A percentile compares a stretch with the other conserved stretches of the same genome.
These are phyloP conservation scores for Scheffersomyces amazonensis DNA, from an alignment of 805 yeast genomes.

Conservation along the genomic window DNA sequence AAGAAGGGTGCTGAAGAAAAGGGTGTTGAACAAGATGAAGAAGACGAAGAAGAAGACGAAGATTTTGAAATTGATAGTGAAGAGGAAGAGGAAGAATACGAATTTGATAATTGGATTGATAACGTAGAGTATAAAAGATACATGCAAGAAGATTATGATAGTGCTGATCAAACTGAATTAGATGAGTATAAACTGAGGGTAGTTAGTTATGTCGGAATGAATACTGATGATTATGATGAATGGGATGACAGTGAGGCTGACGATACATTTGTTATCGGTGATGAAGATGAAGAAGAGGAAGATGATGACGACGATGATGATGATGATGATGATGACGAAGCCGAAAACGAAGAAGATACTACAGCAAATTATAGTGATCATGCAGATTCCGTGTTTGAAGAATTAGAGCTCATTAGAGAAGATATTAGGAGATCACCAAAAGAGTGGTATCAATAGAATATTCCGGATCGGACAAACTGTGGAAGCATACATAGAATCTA, in stretches of 20 bases:
- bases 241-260: constrained; percentile 8
- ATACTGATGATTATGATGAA: constrained; percentile 6
- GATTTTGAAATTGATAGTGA: constrained; percentile 12
- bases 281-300: constrained; percentile 13
- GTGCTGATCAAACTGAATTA: constrained; percentile 7
- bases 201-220: constrained; percentile 1
- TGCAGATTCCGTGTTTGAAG: constrained; percentile 5
- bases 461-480: too few relatives aligned
- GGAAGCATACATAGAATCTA: too few relatives aligned
- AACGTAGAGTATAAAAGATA: constrained; percentile 9
- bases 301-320: constrained; percentile 12
- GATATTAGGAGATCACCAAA: constrained; percentile 6
- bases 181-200: too few relatives aligned
- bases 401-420: constrained; percentile 1
- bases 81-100: constrained; percentile 9
- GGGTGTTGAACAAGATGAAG: constrained; percentile 8
- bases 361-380: constrained; percentile 15
- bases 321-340: constrained; percentile 14
- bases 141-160: constrained; percentile 8
- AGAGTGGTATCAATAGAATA: constrained; percentile 12
- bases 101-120: constrained; percentile 11
- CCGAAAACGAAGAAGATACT: constrained; percentile 16
- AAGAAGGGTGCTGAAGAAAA: constrained; percentile 1
- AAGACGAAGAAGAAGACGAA: constrained; percentile 10
- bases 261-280: constrained; percentile 10